Evolutionary conservation across 805 yeast genomes (phyloP), one percentile per base, ranked within the genome.

Genomic region (Zygoascus bituminiphila): DNA sequence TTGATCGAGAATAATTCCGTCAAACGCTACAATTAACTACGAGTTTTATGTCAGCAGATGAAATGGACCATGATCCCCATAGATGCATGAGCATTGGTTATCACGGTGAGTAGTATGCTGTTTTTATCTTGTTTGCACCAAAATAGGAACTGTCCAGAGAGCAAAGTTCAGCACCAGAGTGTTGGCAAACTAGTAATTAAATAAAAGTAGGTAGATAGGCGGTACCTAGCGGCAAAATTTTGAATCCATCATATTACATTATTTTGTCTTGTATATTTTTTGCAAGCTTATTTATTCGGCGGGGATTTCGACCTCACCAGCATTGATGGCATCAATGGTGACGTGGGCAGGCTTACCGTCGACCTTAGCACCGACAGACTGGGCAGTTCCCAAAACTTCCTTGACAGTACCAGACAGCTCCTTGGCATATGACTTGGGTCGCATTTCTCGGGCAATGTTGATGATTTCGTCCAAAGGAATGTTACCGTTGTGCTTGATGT

Each of bases 381-480:
- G 98, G 67, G 98, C 97, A 74, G 98, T 93, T 76, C 98, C 98
- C 72, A 93, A 84, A 71, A 93, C 86, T 82, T 93, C 98, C 83
- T 93, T 93, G 68, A 96, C 79, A 64, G 93, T 96, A 56, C 97
- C 93, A 61, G 94, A 88, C 73, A 93, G 84, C 76, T 68, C 86
- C 86, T 88, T 91, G 80, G 98, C 96, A 75, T 93, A 88, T 58
- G 97, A 88, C 80, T 93, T 93, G 73, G 84, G 88, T 74, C 79
- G 83, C 98, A 93, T 91, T 71, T 83, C 83, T 78, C 96, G 89
- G 67, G 98, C 98, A 70, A 93, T 85, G 73, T 88, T 96, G 74
- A 79, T 79, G 76, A 93, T 86, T 77, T 91, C 96, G 68, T 88
- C 95, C 68, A 93, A 80, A 68, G 96, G 88, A 69, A 93, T 81